These are phyloP conservation scores for Leishmania martiniquensis DNA, from an alignment of 208 protist genomes.

Conservation along the genomic window DNA sequence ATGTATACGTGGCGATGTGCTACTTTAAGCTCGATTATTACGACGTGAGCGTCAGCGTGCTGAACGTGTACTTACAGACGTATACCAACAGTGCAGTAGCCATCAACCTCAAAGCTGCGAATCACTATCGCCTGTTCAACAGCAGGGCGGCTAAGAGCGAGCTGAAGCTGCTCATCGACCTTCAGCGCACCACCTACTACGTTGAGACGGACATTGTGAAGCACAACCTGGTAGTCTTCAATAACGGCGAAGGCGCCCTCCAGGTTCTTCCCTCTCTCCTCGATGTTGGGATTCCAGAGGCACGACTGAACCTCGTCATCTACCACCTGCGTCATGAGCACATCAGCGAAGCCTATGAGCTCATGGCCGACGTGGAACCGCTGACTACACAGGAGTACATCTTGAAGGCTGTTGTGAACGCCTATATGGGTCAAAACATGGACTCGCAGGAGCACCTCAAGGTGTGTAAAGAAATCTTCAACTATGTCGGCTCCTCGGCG, in stretches of 20 bases:
- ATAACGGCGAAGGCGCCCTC: constrained; percentile 95
- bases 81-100: constrained; percentile 94
- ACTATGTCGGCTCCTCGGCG: constrained; percentile 94
- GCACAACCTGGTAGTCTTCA: constrained; percentile 98
- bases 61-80: constrained; percentile 91
- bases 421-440: constrained; percentile 90
- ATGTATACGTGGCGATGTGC: constrained; percentile 97
- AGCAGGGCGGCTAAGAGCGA: constrained; percentile 93
- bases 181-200: constrained; percentile 90
- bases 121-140: constrained; percentile 95
- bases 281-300: constrained; percentile 94
- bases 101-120: constrained; percentile 98
- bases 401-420: constrained; percentile 95
- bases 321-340: constrained; percentile 96
- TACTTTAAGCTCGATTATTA: constrained; percentile 99
- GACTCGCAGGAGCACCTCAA: constrained; percentile 94
- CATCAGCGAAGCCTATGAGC: constrained; percentile 93
- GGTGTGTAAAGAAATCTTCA: constrained; percentile 95
- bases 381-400: constrained; percentile 95
- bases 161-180: constrained; percentile 91
- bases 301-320: constrained; percentile 97
- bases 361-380: constrained; percentile 95
- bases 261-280: constrained; percentile 95
- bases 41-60: constrained; percentile 93
- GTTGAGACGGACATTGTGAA: constrained; percentile 94